Evolutionary conservation across 2,329 filamentous ascomycete species (phyloP), one percentile per base, ranked within the genome.

Genomic region (Arthrobotrys entomopaga): DNA sequence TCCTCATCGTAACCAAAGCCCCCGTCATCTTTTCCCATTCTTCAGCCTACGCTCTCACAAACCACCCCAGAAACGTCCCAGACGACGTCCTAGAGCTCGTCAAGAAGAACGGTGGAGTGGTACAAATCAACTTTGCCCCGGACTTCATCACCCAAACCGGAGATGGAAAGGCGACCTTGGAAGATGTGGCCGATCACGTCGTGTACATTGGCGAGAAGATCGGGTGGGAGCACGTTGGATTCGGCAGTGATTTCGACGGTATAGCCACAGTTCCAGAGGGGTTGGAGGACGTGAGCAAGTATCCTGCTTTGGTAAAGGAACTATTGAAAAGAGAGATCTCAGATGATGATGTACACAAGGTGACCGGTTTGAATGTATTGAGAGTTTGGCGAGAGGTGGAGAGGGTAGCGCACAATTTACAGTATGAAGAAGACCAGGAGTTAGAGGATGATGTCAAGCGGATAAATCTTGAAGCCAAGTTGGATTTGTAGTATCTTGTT

Each of bases 1-100:
- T 94, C 0, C 86, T 97, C 0, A 87, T 87, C 13, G 81, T 82
- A 1, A 81, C 81, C 7, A 83, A 84, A 20, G 93, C 94, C 0
- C 93, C 94, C 0, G 86, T 95, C 3, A 95, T 97, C 69, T 97
- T 92, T 84, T 92, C 89, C 69, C 94, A 98, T 80, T 95, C 91
- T 77, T 94, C 91, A 3, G 91, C 90, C 0, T 90, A 91, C 78
- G 85, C 87, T 1, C 80, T 97, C 20, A 97, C 93, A 80, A 91
- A 91, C 6, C 93, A 97, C 81, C 92, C 93, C 8, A 87, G 94
- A 38, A 98, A 98, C 78, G 93, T 96, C 6, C 91, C 91, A 0
- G 93, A 98, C 77, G 87, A 93, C 65, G 88, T 97, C 13, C 84
- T 98, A 6, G 82, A 90, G 43, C 83, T 95, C 0, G 91, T 97